phyloP scores from a whole-genome alignment of 208 protist species.

The Leishmania amazonensis region DNA sequence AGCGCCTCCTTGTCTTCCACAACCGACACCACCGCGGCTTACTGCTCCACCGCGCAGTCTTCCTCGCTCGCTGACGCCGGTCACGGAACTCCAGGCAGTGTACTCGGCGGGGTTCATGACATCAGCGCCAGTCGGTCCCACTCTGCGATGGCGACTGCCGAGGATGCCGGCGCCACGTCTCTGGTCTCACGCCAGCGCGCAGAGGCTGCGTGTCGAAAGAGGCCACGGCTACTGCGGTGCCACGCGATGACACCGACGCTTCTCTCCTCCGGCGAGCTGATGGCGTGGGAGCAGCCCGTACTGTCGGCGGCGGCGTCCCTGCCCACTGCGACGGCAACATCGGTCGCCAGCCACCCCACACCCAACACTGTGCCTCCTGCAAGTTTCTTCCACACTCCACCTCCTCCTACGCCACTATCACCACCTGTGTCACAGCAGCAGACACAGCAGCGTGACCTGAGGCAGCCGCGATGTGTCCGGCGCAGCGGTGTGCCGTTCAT shows the following conservation, averaged over 20 bases:
- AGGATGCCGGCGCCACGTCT: background rate
- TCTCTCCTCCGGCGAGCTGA: slow-evolving; percentile 15
- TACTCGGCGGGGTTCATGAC: slow-evolving; percentile 1
- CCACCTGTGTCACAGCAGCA: background rate
- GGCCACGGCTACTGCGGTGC: slow-evolving; percentile 5
- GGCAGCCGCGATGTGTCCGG: slow-evolving; percentile 5
- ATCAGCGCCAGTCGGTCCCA: slow-evolving; percentile 1
- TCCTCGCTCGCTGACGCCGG: background rate
- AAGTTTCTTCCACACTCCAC: background rate
- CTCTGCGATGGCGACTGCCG: background rate
- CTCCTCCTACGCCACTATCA: background rate
- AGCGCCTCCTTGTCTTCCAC: slow-evolving; percentile 5
- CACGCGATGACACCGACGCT: slow-evolving; percentile 22
- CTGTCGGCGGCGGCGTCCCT: background rate
- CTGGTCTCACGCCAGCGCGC: slow-evolving; percentile 6
- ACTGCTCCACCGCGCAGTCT: slow-evolving; percentile 12
- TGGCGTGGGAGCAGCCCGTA: background rate
- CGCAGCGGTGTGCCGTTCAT: slow-evolving; percentile 7
- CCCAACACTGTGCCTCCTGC: background rate
- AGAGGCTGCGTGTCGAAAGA: slow-evolving; percentile 3
- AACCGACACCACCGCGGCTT: slow-evolving; percentile 14
- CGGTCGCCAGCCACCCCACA: background rate
- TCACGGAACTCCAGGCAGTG: background rate
- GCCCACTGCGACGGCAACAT: background rate
- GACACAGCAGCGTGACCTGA: background rate